Percentiles rank a stretch among this genome's conserved stretches.
Evolutionary conservation across 495 filamentous ascomycete genomes (phyloP).

Genomic region (Neurospora intermedia): DNA sequence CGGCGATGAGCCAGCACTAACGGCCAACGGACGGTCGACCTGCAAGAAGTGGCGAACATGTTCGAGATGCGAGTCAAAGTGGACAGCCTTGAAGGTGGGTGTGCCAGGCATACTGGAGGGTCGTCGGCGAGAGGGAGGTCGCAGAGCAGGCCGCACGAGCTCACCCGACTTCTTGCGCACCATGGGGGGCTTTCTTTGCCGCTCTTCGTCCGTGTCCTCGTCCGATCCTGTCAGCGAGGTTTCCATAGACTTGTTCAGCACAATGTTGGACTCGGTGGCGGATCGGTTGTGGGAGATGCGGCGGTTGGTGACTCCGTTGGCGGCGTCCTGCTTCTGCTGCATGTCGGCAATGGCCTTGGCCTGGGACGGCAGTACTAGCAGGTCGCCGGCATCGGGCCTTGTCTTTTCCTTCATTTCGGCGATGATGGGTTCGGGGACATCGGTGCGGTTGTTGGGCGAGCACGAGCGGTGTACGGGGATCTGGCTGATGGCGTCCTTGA

Average conservation of each 20-base stretch:
- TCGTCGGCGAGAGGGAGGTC: constrained; percentile 62
- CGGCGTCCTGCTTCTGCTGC: constrained; percentile 26
- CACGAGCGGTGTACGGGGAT: constrained; percentile 57
- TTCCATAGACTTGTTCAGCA: constrained; percentile 39
- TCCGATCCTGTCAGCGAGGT: constrained; percentile 49
- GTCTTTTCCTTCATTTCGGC: not conserved
- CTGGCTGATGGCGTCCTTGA: constrained; percentile 71
- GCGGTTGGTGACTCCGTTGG: constrained; percentile 17
- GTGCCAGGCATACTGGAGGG: constrained; percentile 97
- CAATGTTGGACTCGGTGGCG: constrained; percentile 62
- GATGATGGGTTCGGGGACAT: constrained; percentile 6
- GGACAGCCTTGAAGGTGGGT: constrained; percentile 90
- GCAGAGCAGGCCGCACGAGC: constrained; percentile 83
- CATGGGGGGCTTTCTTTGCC: constrained; percentile 65
- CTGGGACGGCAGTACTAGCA: constrained; percentile 24
- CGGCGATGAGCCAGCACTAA: constrained; percentile 91
- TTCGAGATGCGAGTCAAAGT: constrained; percentile 90
- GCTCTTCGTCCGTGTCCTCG: constrained; percentile 52
- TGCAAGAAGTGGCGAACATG: constrained; percentile 92
- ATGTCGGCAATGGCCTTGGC: constrained; percentile 23
- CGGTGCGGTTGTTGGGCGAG: constrained; percentile 43
- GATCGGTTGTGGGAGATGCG: constrained; percentile 69
- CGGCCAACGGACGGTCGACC: constrained; percentile 84
- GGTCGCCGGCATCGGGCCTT: constrained; percentile 17
- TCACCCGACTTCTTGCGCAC: constrained; percentile 98